Percentiles rank a stretch among this genome's conserved stretches.
These are phyloP conservation scores for Chaetomium globosum DNA, from an alignment of 2,329 filamentous ascomycete genomes.

Conservation along the genomic window DNA sequence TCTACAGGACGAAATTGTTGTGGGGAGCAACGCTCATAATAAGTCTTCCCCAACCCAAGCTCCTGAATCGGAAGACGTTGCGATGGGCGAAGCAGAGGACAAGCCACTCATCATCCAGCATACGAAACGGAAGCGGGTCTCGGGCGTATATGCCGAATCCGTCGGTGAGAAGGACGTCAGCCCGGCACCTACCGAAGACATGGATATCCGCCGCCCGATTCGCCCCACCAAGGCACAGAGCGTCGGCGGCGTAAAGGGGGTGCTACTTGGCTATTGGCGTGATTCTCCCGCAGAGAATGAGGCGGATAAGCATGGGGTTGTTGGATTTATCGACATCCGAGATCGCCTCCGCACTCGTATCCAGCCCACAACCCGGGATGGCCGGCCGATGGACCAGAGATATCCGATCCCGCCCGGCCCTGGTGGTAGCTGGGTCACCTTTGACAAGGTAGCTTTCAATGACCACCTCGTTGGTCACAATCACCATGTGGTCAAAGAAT, in stretches of 20 bases:
- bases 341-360: conserved; percentile 64
- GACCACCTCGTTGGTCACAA: conserved; percentile 58
- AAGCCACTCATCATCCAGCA: conserved; percentile 45
- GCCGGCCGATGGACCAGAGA: conserved; percentile 51
- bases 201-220: conserved; percentile 33
- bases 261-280: conserved; percentile 62
- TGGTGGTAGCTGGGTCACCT: conserved; percentile 66
- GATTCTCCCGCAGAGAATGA: conserved; percentile 56
- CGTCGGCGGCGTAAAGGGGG: conserved; percentile 47
- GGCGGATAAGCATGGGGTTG: conserved; percentile 59
- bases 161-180: conserved; percentile 53
- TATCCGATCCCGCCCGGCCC: conserved; percentile 59
- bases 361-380: conserved; percentile 53
- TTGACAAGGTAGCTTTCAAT: conserved; percentile 62
- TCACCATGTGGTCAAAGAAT: conserved; percentile 63
- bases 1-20: conserved; percentile 57
- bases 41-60: conserved; percentile 44
- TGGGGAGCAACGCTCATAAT: conserved; percentile 50
- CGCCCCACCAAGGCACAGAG: conserved; percentile 40
- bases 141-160: conserved; percentile 51
- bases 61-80: conserved; percentile 48
- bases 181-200: conserved; percentile 41
- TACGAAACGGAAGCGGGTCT: conserved; percentile 60
- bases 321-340: conserved; percentile 64
- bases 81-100: conserved; percentile 49